Evolutionary conservation across 2,329 filamentous ascomycete species (phyloP).

Genomic region (Xylariales sp.): DNA sequence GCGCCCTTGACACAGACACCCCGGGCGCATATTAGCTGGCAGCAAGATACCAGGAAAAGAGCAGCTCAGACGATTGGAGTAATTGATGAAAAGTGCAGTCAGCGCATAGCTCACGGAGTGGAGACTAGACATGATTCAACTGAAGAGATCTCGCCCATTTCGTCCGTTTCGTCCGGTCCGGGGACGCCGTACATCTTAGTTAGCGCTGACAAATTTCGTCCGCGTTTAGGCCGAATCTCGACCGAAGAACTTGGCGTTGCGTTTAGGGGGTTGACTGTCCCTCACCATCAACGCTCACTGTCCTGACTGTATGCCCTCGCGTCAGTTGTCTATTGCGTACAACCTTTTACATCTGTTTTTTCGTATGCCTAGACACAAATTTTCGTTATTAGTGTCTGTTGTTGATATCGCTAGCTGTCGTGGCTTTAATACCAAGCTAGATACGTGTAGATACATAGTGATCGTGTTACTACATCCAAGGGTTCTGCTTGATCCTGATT

Average conservation of each 20-base stretch:
- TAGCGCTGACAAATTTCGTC: slow-evolving; percentile 45
- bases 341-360: not conserved
- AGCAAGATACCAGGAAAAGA: not conserved
- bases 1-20: not conserved
- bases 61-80: not conserved
- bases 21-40: not conserved
- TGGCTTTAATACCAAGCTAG: not conserved
- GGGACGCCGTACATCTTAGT: not conserved
- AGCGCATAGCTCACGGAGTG: too few relatives aligned
- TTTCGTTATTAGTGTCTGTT: not conserved
- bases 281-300: slow-evolving; percentile 4
- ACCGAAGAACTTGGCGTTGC: slow-evolving; percentile 37
- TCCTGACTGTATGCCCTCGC: not conserved
- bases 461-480: not conserved
- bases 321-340: not conserved
- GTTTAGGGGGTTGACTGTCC: slow-evolving; percentile 16
- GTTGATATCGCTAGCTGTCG: not conserved
- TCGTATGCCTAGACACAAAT: not conserved
- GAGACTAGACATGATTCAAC: not conserved
- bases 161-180: not conserved
- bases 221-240: slow-evolving; percentile 38
- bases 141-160: slow-evolving; percentile 13
- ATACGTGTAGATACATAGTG: not conserved
- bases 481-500: not conserved
- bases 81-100: too few relatives aligned